A percentile compares a stretch with the other conserved stretches of the same genome.
Conservation (phyloP, 495 filamentous ascomycete genomes). For the Alectoria sarmentosa region DNA sequence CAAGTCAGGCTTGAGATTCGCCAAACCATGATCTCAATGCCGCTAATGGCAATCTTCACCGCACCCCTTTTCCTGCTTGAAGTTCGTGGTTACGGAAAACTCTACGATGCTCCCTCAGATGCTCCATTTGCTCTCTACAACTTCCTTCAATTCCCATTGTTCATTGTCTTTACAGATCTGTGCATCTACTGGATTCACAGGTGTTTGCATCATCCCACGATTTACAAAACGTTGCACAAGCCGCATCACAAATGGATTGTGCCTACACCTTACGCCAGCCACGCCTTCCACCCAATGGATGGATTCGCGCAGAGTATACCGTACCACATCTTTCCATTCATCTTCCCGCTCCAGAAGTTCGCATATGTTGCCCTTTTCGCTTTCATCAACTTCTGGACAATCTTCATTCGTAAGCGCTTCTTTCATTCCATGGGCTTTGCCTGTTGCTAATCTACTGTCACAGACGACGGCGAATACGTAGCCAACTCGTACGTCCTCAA, state of each 20-base stretch:
- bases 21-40: conserved; percentile 68
- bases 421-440: not conserved
- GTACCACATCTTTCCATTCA: conserved; percentile 89
- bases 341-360: conserved; percentile 89
- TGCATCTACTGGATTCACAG: conserved; percentile 95
- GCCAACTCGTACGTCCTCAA: conserved; percentile 85
- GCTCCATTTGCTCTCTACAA: conserved; percentile 73
- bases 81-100: conserved; percentile 76
- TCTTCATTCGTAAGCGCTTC: conserved; percentile 62
- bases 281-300: conserved; percentile 94
- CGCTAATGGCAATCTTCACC: conserved; percentile 78
- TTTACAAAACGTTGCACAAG: conserved; percentile 92
- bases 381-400: conserved; percentile 96
- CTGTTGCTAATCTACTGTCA: not conserved
- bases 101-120: conserved; percentile 71
- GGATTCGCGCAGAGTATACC: conserved; percentile 88
- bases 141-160: conserved; percentile 81
- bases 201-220: conserved; percentile 68
- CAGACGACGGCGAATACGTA: conserved; percentile 88
- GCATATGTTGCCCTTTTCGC: conserved; percentile 80
- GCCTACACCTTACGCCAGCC: conserved; percentile 86
- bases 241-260: conserved; percentile 99
- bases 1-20: conserved; percentile 81
- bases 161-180: conserved; percentile 88
- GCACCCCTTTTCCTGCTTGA: conserved; percentile 77